These are phyloP conservation scores for Aspergillus sp. DNA, from an alignment of 2,329 filamentous ascomycete genomes.

Conservation along the genomic window DNA sequence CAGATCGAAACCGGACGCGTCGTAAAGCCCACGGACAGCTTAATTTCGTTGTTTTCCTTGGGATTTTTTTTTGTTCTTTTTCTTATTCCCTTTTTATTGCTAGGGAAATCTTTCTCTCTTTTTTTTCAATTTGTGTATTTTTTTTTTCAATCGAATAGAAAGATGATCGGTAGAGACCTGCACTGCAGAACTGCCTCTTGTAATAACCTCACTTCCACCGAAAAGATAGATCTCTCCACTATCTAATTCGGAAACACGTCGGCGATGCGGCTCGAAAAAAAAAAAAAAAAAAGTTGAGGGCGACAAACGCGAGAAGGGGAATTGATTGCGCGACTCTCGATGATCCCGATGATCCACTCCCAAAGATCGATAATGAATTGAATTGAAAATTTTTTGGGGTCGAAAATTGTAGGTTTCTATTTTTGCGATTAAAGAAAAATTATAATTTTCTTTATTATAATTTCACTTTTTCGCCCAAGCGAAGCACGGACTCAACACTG, in stretches of 20 bases:
- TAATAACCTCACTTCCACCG: background rate
- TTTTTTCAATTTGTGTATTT: background rate
- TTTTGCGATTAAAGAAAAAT: too few relatives aligned
- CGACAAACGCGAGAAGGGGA: conserved; percentile 18
- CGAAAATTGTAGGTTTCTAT: too few relatives aligned
- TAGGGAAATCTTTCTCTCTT: conserved; percentile 2
- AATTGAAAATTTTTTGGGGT: background rate
- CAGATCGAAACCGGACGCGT: conserved; percentile 11
- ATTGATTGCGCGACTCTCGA: background rate
- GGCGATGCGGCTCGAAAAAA: conserved; percentile 19
- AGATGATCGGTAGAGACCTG: conserved; percentile 20
- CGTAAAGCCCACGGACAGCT: conserved; percentile 10
- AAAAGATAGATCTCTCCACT: conserved; percentile 5
- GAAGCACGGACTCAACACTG: conserved; percentile 14
- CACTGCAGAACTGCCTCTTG: conserved; percentile 22
- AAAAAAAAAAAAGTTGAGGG: conserved; percentile 11
- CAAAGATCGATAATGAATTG: background rate
- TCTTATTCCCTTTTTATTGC: conserved; percentile 4
- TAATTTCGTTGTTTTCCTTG: background rate
- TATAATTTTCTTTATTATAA: too few relatives aligned
- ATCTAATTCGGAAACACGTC: conserved; percentile 18
- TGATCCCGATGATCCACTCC: too few relatives aligned
- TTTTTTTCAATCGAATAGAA: conserved; percentile 8
- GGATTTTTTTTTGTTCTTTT: background rate
- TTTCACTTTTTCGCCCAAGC: background rate